These are phyloP conservation scores for Gonapodya sp. DNA, from an alignment of 192 early-diverging fungal species.

Conservation along the genomic window DNA sequence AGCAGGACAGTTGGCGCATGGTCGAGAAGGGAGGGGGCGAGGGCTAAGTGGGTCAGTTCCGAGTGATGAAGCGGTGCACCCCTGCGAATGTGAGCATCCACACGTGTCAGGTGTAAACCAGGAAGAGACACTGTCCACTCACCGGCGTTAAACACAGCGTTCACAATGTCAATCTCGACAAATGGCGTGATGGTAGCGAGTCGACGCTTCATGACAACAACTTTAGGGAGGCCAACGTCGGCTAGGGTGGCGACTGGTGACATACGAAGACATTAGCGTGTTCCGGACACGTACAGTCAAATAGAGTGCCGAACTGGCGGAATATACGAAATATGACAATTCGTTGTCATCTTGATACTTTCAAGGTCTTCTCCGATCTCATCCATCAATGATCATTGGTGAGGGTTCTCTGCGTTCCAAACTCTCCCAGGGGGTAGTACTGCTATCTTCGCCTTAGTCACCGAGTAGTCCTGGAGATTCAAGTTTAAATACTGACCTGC, in stretches of 20 bases:
- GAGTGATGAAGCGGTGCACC: too few relatives aligned
- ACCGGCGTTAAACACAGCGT: slow-evolving; percentile 63
- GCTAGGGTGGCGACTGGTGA: slow-evolving; percentile 77
- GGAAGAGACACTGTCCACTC: not conserved
- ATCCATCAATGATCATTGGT: too few relatives aligned
- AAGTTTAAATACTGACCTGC: not conserved
- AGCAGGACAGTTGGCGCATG: slow-evolving; percentile 29
- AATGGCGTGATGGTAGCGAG: slow-evolving; percentile 71
- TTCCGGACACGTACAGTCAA: too few relatives aligned
- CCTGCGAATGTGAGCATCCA: not conserved
- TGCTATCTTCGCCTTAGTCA: too few relatives aligned
- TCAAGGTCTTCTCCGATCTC: too few relatives aligned
- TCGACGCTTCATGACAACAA: slow-evolving; percentile 57
- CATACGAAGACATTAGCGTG: too few relatives aligned
- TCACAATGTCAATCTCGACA: slow-evolving; percentile 62
- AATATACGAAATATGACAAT: too few relatives aligned
- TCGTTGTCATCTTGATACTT: too few relatives aligned
- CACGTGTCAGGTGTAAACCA: not conserved
- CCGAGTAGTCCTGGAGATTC: not conserved
- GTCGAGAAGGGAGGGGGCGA: not conserved
- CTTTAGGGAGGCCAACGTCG: slow-evolving; percentile 86
- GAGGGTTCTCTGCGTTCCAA: too few relatives aligned
- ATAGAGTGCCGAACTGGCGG: too few relatives aligned
- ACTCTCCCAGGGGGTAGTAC: too few relatives aligned
- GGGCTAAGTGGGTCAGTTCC: too few relatives aligned